Conservation (phyloP, 1,139 yeast species). For the Lodderomyces orthopsilosis region DNA sequence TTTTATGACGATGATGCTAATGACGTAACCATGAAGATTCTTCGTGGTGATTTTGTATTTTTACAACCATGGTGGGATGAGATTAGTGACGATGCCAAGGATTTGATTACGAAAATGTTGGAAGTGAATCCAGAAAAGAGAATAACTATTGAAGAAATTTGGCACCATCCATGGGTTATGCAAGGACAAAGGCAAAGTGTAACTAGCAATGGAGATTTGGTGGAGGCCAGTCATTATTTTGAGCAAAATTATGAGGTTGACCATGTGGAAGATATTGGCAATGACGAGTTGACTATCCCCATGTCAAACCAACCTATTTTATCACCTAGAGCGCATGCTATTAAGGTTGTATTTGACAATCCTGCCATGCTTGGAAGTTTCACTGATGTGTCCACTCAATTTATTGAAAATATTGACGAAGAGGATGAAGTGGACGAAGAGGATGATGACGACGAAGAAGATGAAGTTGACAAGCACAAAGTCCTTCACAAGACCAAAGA, state of each 20-base stretch:
- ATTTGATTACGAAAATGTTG: conserved; percentile 54
- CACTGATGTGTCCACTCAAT: conserved; percentile 18
- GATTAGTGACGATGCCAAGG: conserved; percentile 73
- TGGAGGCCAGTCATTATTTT: conserved; percentile 10
- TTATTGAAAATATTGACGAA: conserved; percentile 23
- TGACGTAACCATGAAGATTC: conserved; percentile 76
- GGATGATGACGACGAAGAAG: conserved; percentile 10
- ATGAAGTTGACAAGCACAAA: conserved; percentile 6
- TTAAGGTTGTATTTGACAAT: conserved; percentile 44
- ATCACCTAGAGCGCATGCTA: conserved; percentile 46
- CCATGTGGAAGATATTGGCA: conserved; percentile 13
- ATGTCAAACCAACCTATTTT: conserved; percentile 19
- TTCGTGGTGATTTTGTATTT: conserved; percentile 79
- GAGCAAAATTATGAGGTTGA: conserved; percentile 12
- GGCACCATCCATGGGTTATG: conserved; percentile 46
- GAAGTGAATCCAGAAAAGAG: conserved; percentile 64
- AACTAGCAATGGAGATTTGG: conserved; percentile 1
- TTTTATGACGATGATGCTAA: conserved; percentile 88
- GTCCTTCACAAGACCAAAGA: conserved; percentile 1
- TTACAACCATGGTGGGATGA: conserved; percentile 98
- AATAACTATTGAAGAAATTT: conserved; percentile 60
- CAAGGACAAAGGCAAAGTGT: not conserved
- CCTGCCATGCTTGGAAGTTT: conserved; percentile 35
- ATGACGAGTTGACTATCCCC: conserved; percentile 7
- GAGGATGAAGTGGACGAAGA: conserved; percentile 15